A percentile compares a stretch with the other conserved stretches of the same genome.
These are phyloP conservation scores for Vicia villosa DNA, from an alignment of 306 rosid species.

Conservation along the genomic window DNA sequence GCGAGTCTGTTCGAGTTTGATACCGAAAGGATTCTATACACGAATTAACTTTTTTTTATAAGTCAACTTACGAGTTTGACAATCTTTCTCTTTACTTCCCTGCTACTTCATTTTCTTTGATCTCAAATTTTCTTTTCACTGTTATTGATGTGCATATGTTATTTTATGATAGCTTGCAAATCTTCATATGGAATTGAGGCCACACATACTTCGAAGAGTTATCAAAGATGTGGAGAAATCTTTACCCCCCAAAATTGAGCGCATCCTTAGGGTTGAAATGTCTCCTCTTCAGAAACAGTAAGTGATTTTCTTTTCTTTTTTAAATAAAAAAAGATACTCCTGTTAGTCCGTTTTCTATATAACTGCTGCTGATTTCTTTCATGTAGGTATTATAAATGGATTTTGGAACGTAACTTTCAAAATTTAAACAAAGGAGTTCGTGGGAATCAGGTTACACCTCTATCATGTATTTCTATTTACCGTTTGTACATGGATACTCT, in stretches of 20 bases:
- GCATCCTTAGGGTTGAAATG: slow-evolving; percentile 98
- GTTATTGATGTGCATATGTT: slow-evolving; percentile 31
- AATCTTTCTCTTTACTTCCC: not conserved
- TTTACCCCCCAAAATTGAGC: slow-evolving; percentile 97
- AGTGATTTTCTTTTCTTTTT: slow-evolving; percentile 32
- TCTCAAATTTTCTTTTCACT: slow-evolving; percentile 10
- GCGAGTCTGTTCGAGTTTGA: not conserved
- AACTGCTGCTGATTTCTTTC: slow-evolving; percentile 29
- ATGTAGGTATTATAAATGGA: slow-evolving; percentile 97
- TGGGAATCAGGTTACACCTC: slow-evolving; percentile 87
- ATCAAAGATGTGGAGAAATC: slow-evolving; percentile 99
- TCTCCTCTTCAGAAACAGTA: slow-evolving; percentile 99
- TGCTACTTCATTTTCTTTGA: slow-evolving; percentile 1
- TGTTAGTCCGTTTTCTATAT: slow-evolving; percentile 32
- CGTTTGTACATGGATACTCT: not conserved
- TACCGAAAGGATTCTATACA: not conserved
- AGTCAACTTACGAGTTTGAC: not conserved
- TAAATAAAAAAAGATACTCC: not conserved
- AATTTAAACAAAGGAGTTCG: slow-evolving; percentile 99
- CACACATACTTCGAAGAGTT: slow-evolving; percentile 98
- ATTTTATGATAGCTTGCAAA: slow-evolving; percentile 76
- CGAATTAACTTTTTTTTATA: not conserved
- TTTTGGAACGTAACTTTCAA: slow-evolving; percentile 98
- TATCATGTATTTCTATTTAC: slow-evolving; percentile 3
- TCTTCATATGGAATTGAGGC: slow-evolving; percentile 96